These are phyloP conservation scores for Rosa lucieae DNA, from an alignment of 306 rosid genomes.

Conservation along the genomic window DNA sequence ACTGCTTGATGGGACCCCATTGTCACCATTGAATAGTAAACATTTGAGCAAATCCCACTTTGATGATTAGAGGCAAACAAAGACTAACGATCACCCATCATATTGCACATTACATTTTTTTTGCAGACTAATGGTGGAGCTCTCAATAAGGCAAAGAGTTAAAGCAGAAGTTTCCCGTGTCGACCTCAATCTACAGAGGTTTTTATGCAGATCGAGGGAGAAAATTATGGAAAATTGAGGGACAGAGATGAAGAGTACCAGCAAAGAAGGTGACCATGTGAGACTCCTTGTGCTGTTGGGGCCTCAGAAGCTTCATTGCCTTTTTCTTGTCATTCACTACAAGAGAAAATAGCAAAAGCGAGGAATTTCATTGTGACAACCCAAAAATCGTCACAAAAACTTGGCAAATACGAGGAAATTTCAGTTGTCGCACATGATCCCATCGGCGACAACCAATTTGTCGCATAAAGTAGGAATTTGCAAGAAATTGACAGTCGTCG, in stretches of 20 bases:
- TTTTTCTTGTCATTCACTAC: slow-evolving; percentile 91
- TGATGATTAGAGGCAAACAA: slow-evolving; percentile 17
- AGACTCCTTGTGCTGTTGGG: slow-evolving; percentile 80
- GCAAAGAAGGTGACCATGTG: slow-evolving; percentile 90
- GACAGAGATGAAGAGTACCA: slow-evolving; percentile 49
- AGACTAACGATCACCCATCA: slow-evolving; percentile 22
- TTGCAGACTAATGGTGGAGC: slow-evolving; percentile 7
- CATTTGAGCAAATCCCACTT: slow-evolving; percentile 14
- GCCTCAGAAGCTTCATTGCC: slow-evolving; percentile 91
- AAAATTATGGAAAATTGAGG: neutral
- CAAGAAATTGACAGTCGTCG: too few species aligned
- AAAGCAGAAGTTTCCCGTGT: neutral
- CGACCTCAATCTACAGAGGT: neutral
- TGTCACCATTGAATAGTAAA: neutral
- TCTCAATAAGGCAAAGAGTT: neutral
- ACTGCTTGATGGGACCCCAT: slow-evolving; percentile 18
- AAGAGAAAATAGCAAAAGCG: too few species aligned
- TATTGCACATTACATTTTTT: slow-evolving; percentile 11
- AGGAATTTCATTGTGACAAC: too few species aligned
- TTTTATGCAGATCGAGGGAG: neutral
- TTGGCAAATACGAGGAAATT: too few species aligned
- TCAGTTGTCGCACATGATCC: too few species aligned
- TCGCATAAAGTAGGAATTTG: too few species aligned
- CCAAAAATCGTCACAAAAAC: too few species aligned
- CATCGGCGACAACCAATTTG: too few species aligned